Conservation (phyloP, 2,329 filamentous ascomycete species). For the Fusarium pininemorale region DNA sequence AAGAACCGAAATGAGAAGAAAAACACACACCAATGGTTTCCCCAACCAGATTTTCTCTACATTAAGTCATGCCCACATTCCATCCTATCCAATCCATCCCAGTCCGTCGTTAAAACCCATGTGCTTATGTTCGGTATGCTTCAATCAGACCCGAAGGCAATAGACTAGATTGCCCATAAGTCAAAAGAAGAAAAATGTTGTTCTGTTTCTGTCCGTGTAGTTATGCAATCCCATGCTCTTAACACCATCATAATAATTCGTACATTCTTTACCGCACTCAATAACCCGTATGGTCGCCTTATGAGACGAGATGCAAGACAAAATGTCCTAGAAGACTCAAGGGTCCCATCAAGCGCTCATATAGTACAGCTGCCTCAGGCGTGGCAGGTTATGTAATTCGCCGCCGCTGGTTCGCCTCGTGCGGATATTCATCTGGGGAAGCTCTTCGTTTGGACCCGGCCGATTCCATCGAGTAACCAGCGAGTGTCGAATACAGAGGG, state of each 20-base stretch:
- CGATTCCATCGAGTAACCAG: constrained; percentile 50
- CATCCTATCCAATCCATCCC: constrained; percentile 27
- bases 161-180: not conserved
- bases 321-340: constrained; percentile 20
- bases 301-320: constrained; percentile 7
- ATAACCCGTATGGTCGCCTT: constrained; percentile 3
- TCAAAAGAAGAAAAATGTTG: not conserved
- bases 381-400: constrained; percentile 41
- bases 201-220: constrained; percentile 16
- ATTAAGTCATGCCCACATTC: constrained; percentile 30
- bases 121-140: constrained; percentile 21
- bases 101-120: constrained; percentile 29
- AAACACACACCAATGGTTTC: constrained; percentile 19
- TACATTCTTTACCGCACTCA: constrained; percentile 12
- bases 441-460: constrained; percentile 61
- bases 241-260: constrained; percentile 12
- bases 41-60: constrained; percentile 21
- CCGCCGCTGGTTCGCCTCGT: constrained; percentile 58
- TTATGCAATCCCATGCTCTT: constrained; percentile 4
- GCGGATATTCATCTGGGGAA: constrained; percentile 54
- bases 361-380: not conserved
- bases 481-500: constrained; percentile 47
- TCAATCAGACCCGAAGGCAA: not conserved
- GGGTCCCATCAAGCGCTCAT: constrained; percentile 22
- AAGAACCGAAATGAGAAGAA: constrained; percentile 29